These are phyloP conservation scores for Xanthoconium separans DNA, from an alignment of 1,284 basidiomycete species.

Conservation along the genomic window DNA sequence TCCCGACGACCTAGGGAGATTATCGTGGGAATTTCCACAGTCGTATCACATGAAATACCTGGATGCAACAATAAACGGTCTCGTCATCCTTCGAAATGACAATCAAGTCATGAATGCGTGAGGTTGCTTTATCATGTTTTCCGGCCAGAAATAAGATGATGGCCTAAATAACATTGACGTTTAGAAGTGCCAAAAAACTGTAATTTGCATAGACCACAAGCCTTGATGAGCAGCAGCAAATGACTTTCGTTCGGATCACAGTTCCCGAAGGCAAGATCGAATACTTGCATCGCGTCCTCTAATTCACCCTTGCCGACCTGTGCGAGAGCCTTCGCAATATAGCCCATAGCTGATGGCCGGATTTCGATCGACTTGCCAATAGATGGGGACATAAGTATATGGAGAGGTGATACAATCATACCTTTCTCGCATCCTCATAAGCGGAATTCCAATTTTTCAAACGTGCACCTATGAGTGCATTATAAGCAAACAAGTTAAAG, in stretches of 20 bases:
- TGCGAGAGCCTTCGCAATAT: neutral
- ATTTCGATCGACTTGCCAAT: neutral
- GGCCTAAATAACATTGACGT: neutral
- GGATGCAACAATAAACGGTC: neutral
- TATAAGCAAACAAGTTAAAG: neutral
- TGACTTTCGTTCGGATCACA: neutral
- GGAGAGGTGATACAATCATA: neutral
- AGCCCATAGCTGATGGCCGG: neutral
- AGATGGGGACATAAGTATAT: no score
- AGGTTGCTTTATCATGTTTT: constrained; percentile 1
- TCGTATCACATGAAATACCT: neutral
- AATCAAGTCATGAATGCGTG: neutral
- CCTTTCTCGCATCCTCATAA: neutral
- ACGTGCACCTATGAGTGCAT: neutral
- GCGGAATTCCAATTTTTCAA: neutral
- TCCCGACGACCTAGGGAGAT: constrained; percentile 6
- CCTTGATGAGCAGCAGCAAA: neutral
- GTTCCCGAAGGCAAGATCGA: neutral
- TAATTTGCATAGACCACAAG: neutral
- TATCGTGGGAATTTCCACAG: neutral
- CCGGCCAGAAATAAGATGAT: neutral
- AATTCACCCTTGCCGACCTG: neutral
- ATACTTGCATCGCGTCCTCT: neutral
- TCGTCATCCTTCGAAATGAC: neutral
- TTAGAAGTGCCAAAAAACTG: neutral